Evolutionary conservation across 768 basidiomycete genomes (phyloP), one percentile per base, ranked within the genome.

Genomic region (Suillus hirtellus): DNA sequence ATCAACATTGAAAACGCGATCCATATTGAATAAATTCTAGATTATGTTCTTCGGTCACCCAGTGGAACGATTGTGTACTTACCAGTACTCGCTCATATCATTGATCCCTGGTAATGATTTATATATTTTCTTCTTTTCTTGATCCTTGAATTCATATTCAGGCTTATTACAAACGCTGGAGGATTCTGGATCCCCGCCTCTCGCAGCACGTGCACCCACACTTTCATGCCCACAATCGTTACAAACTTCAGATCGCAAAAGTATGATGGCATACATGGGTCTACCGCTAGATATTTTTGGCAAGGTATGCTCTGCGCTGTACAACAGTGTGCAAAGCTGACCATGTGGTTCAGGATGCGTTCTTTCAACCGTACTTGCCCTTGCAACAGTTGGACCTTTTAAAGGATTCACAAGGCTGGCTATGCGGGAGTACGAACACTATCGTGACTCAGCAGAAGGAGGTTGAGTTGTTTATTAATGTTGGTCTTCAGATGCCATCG

Each of bases 301-400:
- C 62, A 90, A 90, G 82, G 94, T 93, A 64, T 17, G 58, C 42
- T 14, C 46, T 21, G 35, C 52, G 3, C 50, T 59, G 24, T 10
- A 4, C 37, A 27, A 14, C 15, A 34, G 49, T 60, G 24, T 37
- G 21, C 46, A 24, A 60, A 1, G n/a, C 21, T 66, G 62, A 43
- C 61, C 44, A 60, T 60, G 31, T 2, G 40, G 59, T 67, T 52
- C 67, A 94, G 89, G 92, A 95, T 68, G 85, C 95, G 4, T 96
- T 99, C 79, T 99, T 99, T 78, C 97, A 99, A 73, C 97, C 97
- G 2, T 99, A 99, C 73, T 79, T 99, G 14, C 96, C 97, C 0
- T 76, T 99, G 2, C 97, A 99, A 74, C 96, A 99, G 76, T 80
- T 97, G 7, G 96, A 98, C 65, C 86, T 94, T 76, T 76, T 97